Percentiles rank a stretch among this genome's conserved stretches.
These are phyloP conservation scores for Corchorus olitorius DNA, from an alignment of 345 rosid species.

Conservation along the genomic window DNA sequence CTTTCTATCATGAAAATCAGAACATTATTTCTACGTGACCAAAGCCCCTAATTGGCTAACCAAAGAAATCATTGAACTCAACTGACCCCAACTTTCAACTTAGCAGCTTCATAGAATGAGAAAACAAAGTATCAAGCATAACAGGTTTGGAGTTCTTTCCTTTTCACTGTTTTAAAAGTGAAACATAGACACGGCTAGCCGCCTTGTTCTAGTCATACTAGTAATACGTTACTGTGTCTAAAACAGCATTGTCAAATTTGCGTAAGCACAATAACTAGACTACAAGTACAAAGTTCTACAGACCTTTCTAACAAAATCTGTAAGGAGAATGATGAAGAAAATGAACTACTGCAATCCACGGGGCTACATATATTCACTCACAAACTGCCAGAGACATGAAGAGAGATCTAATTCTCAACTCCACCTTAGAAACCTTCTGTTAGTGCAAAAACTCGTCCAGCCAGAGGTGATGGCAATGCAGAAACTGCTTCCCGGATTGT, in stretches of 20 bases:
- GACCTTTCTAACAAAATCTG: background rate
- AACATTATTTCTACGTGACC: background rate
- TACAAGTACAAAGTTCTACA: background rate
- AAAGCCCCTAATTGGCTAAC: no score
- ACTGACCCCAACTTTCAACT: no score
- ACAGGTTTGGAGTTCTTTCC: no score
- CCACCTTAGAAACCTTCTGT: slow-evolving; percentile 67
- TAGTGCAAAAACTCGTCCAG: slow-evolving; percentile 75
- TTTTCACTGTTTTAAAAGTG: background rate
- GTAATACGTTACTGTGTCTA: no score
- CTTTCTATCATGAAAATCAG: background rate
- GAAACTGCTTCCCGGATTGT: slow-evolving; percentile 73
- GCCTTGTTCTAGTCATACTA: no score
- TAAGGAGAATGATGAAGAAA: background rate
- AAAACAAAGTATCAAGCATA: no score
- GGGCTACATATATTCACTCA: background rate
- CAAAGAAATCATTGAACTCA: no score
- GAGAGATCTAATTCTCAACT: slow-evolving; percentile 8
- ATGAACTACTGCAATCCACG: background rate
- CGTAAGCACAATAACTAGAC: background rate
- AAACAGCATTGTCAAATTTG: background rate
- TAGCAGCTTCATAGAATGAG: no score
- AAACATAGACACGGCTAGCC: no score
- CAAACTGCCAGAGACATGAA: background rate
- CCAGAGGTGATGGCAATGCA: slow-evolving; percentile 58